Evolutionary conservation across 257 asterid species (phyloP), one percentile per base, ranked within the genome.

Genomic region (Fraxinus anomala): DNA sequence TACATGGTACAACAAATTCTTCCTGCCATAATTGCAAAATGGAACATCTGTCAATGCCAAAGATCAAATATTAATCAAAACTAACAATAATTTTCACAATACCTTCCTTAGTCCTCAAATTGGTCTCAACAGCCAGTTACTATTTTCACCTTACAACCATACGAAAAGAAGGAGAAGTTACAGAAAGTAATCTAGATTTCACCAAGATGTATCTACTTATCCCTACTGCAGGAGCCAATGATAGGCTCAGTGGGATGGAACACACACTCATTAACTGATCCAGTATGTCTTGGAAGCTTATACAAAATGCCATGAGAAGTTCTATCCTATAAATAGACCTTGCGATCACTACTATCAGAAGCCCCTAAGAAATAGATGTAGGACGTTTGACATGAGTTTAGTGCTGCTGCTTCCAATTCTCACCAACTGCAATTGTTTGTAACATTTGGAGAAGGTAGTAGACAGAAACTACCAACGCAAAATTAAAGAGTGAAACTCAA

Each of bases 301-400:
- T 96, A 96, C 81, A 96, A 69, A 56, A 96, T 89, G 67, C 97
- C 88, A 3, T 97, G 84, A 23, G 97, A 83, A 73, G 99, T 96
- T n/a, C 97, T 93, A 79, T 96, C 98, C 98, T 98, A 96, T 19
- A 93, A 74, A 76, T 96, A 85, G 75, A 93, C 97, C 98, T 93
- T 96, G 73, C 96, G 87, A 76, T 96, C 99, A 74, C 97, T 90
- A 76, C 98, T 92, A 54, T 98, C 98, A 36, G 97, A 33, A 33
- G 6, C 5, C 1, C 36, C n/a, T 33, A 3, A 33, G 6, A 33
- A 33, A 33, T 33, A 33, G 5, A 33, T 1, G 36, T 33, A 5
- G 36, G 36, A 5, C 6, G 36, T 33, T 33, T 33, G 36, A 33
- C 36, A 33, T 33, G 36, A 33, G 1, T 33, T 33, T 33, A 1